phyloP scores from a whole-genome alignment of 1,284 basidiomycete genomes.

The Macrocystidia cucumis region DNA sequence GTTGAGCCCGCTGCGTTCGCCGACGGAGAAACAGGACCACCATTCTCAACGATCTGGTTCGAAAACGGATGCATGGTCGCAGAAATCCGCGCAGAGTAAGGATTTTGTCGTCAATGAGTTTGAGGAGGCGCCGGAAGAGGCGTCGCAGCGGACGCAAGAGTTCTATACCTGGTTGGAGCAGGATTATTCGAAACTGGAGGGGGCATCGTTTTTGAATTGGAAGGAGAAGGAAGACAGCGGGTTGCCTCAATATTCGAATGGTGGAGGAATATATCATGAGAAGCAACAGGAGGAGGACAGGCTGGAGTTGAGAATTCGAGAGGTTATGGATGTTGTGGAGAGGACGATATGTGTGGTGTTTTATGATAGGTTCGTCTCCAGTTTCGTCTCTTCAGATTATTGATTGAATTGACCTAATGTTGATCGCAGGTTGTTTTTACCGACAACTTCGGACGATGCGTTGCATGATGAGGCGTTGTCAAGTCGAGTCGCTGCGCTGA shows the following conservation, averaged over 20 bases:
- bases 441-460: slow-evolving; percentile 65
- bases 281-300: slow-evolving; percentile 22
- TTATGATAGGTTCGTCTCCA: slow-evolving; percentile 52
- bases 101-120: slow-evolving; percentile 29
- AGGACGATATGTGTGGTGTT: slow-evolving; percentile 59
- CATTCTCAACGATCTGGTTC: too few species aligned
- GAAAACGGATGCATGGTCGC: too few species aligned
- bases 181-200: slow-evolving; percentile 24
- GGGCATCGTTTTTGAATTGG: slow-evolving; percentile 10
- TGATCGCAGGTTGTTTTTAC: slow-evolving; percentile 28
- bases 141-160: slow-evolving; percentile 59
- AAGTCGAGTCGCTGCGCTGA: slow-evolving; percentile 83
- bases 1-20: slow-evolving; percentile 4
- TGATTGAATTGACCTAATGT: slow-evolving; percentile 1
- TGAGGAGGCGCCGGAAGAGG: slow-evolving; percentile 40
- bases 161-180: slow-evolving; percentile 53
- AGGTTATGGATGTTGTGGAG: slow-evolving; percentile 69
- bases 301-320: slow-evolving; percentile 35
- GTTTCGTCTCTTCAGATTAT: slow-evolving; percentile 1
- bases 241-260: slow-evolving; percentile 15
- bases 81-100: too few species aligned
- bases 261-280: slow-evolving; percentile 10
- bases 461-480: slow-evolving; percentile 85
- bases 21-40: slow-evolving; percentile 7
- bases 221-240: slow-evolving; percentile 14